Conservation (phyloP, 2,329 filamentous ascomycete genomes). For the Penicillium palitans region DNA sequence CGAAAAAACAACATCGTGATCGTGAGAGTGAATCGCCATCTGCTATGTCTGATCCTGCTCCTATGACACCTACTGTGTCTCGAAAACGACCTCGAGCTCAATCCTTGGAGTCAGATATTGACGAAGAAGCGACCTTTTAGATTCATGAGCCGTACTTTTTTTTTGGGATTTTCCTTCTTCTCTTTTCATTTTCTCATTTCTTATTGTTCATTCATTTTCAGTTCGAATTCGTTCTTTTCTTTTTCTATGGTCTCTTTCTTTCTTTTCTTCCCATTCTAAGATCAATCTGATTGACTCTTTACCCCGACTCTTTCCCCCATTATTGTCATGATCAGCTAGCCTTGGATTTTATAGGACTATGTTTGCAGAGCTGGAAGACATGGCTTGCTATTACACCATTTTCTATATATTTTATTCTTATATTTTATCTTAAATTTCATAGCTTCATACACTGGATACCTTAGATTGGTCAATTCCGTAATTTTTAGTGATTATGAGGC, state of each 20-base stretch:
- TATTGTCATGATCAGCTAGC: not conserved
- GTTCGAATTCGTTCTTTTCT: not conserved
- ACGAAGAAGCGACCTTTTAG: not conserved
- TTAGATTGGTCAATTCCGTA: too few species aligned
- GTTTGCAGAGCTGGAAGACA: not conserved
- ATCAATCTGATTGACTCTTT: not conserved
- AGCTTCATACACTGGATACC: not conserved
- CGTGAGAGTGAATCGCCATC: slow-evolving; percentile 19
- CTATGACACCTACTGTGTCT: not conserved
- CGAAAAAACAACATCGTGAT: slow-evolving; percentile 19
- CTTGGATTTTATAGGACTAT: not conserved
- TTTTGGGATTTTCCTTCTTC: not conserved
- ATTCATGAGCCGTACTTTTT: not conserved
- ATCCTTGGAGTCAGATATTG: not conserved
- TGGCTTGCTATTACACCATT: not conserved
- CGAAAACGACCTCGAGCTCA: slow-evolving; percentile 7
- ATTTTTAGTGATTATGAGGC: too few species aligned
- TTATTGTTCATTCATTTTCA: not conserved
- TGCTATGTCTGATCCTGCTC: slow-evolving; percentile 25
- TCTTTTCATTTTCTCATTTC: not conserved
- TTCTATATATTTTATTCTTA: not conserved
- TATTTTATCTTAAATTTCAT: not conserved
- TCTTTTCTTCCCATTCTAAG: not conserved
- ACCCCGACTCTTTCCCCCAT: not conserved
- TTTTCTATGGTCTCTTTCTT: not conserved